Evolutionary conservation across 371 early-diverging fungal genomes (phyloP), one percentile per base, ranked within the genome.

Genomic region (Zopfochytrium polystomum): DNA sequence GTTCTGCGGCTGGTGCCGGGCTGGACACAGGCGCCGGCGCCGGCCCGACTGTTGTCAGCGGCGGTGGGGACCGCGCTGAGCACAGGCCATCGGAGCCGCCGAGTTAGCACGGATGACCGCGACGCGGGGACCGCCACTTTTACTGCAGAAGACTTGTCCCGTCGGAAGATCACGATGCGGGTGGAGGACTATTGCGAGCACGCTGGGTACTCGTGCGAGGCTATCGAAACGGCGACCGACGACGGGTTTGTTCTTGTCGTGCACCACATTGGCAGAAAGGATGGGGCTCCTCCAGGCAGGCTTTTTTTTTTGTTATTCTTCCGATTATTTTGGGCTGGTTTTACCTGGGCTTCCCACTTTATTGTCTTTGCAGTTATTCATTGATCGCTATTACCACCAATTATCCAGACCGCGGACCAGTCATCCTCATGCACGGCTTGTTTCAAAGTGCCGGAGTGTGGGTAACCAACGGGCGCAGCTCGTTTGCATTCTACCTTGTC

Each of bases 401-500:
- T n/a, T n/a, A n/a, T n/a, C n/a, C n/a, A n/a, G n/a, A n/a, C n/a
- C n/a, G n/a, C n/a, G n/a, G n/a, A 26, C 78, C 83, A 13, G 73
- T 85, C 27, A 49, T 85, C 20, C 58, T 83, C 6, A 77, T 80
- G 42, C 85, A n/a, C n/a, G n/a, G n/a, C n/a, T n/a, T n/a, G n/a
- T n/a, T n/a, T n/a, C n/a, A n/a, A n/a, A n/a, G n/a, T 49, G 71
- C 77, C 20, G 85, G 85, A 9, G 82, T 75, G 2, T 85, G 79
- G 69, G 68, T 80, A 11, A 56, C 78, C 25, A 81, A 73, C 50
- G 81, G 81, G 38, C 64, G 72, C 6, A 34, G 65, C n/a, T 82
- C 82, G 0, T 43, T 85, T 20, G 82, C 81, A 13, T 85, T 81
- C 66, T 67, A 63, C 42, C 65, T 85, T 2, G 75, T 62, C 1